These are phyloP conservation scores for Platanus orientalis DNA, from an alignment of 164 flowering plant species.

Conservation along the genomic window DNA sequence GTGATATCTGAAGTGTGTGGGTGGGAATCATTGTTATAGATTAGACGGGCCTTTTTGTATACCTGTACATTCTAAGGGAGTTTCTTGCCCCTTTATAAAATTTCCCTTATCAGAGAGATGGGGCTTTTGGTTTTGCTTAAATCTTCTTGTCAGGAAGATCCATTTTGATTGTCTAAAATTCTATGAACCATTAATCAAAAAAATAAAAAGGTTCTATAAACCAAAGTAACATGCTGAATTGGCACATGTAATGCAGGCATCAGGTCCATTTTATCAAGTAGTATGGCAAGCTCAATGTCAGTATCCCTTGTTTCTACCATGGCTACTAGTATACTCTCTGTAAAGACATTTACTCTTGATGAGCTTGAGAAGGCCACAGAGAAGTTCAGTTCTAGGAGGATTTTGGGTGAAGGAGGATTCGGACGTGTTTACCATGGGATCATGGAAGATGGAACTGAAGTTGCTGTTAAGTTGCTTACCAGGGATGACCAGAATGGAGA, in stretches of 20 bases:
- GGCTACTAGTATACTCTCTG: conserved; percentile 69
- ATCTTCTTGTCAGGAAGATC: too few species aligned
- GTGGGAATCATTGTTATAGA: too few species aligned
- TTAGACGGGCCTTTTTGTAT: too few species aligned
- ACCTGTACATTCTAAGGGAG: too few species aligned
- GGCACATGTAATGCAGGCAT: conserved; percentile 42
- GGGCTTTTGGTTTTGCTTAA: too few species aligned
- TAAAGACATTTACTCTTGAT: conserved; percentile 65
- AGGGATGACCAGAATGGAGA: conserved; percentile 74
- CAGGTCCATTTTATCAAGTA: conserved; percentile 62
- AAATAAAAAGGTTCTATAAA: too few species aligned
- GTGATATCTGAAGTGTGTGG: too few species aligned
- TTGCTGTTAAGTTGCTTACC: conserved; percentile 82
- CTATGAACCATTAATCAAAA: too few species aligned
- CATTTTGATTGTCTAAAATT: too few species aligned
- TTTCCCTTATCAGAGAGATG: too few species aligned
- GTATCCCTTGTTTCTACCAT: conserved; percentile 69
- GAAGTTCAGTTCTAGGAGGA: conserved; percentile 60
- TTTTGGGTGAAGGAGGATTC: conserved; percentile 96
- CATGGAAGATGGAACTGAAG: conserved; percentile 69
- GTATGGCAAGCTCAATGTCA: conserved; percentile 64
- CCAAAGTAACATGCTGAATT: conserved; percentile 1
- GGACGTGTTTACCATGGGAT: conserved; percentile 82
- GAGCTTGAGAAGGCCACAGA: conserved; percentile 90
- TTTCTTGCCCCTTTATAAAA: too few species aligned